Evolutionary conservation across 495 filamentous ascomycete species (phyloP), one percentile per base, ranked within the genome.

Genomic region (Xylaria venustula): DNA sequence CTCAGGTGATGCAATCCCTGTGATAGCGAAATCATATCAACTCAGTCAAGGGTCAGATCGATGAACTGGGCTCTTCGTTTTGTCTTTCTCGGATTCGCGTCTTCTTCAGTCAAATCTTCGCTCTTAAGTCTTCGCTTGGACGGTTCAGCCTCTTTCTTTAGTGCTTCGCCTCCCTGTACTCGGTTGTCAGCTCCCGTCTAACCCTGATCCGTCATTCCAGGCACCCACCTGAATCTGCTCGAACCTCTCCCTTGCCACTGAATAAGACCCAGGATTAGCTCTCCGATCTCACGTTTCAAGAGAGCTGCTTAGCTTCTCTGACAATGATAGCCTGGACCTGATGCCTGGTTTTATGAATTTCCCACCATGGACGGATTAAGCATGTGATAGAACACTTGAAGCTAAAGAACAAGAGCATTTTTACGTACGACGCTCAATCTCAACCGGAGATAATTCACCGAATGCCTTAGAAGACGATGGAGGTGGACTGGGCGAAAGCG

Each of bases 121-220:
- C 37, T n/a, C n/a, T 11, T 47, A 8, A 8, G 44, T 47, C 44
- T 64, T 7, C 46, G 50, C 42, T 68, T 66, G 26, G 68, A 12
- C 4, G 56, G 32, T 62, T 64, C 17, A 46, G 37, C 50, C n/a
- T 71, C 68, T 3, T 58, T 9, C 37, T 71, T 68, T 1, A 65
- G 37, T 25, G 14, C 50, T 2, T 48, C 23, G 2, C 40, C 51
- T 32, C 26, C 8, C 63, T 70, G 17, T 7, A 15, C 14, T 25
- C 14, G 14, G 11, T 23, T 26, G 54, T 69, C 40, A 69, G 50
- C 22, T 23, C 26, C 11, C 9, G 30, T 12, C 0, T 32, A 8
- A 14, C 8, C 0, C 23, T 15, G 15, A 30, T 12, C 11, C 1
- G 50, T 20, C 2, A 26, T 48, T 0, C n/a, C 32, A 45, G 23